These are phyloP conservation scores for Mycena chlorophos DNA, from an alignment of 768 basidiomycete species.

Conservation along the genomic window DNA sequence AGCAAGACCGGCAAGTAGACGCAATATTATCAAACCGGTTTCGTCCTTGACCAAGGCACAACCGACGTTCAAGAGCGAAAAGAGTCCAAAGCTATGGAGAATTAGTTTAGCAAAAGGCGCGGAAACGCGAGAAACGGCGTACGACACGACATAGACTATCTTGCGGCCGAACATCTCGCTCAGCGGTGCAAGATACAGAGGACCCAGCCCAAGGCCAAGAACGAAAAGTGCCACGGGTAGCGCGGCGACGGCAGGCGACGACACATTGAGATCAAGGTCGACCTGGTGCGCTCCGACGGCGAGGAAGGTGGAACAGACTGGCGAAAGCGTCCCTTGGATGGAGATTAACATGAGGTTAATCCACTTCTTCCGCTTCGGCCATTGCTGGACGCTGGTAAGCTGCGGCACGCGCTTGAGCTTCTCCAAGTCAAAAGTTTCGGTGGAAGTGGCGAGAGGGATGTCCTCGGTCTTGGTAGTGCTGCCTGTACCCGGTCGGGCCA, in stretches of 20 bases:
- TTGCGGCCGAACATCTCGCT: slow-evolving; percentile 22
- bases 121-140: not conserved
- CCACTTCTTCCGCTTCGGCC: not conserved
- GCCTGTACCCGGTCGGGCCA: no score
- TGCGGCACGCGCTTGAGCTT: not conserved
- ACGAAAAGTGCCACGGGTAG: not conserved
- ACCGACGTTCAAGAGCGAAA: not conserved
- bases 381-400: not conserved
- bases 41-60: not conserved
- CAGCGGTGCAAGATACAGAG: slow-evolving; percentile 17
- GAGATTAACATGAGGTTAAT: not conserved
- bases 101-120: not conserved
- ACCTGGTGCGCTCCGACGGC: not conserved
- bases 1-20: not conserved
- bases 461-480: no score
- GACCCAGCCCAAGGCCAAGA: not conserved
- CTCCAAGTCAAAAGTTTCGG: not conserved
- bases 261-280: not conserved
- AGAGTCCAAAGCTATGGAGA: not conserved
- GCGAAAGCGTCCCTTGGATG: not conserved
- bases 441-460: not conserved
- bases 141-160: not conserved
- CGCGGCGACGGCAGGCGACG: not conserved
- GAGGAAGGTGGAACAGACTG: not conserved
- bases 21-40: not conserved